A percentile compares a stretch with the other conserved stretches of the same genome.
Conservation (phyloP, 2,329 filamentous ascomycete genomes). For the Pestalotiopsis sp. region DNA sequence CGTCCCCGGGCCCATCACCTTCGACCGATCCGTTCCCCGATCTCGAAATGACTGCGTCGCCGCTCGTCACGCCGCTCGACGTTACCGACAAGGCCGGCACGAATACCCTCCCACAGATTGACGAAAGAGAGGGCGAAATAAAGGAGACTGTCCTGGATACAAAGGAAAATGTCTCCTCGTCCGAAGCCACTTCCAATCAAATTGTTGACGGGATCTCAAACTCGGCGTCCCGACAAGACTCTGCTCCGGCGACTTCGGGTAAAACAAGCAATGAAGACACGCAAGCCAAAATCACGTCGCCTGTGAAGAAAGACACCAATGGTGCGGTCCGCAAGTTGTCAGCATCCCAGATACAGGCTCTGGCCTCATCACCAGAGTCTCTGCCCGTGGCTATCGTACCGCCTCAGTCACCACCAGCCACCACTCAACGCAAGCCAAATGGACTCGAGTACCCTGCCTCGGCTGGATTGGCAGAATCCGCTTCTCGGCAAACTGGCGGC, state of each 20-base stretch:
- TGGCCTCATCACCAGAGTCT: conserved; percentile 60
- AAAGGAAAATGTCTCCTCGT: conserved; percentile 9
- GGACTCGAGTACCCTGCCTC: conserved; percentile 38
- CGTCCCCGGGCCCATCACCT: conserved; percentile 17
- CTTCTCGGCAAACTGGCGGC: conserved; percentile 32
- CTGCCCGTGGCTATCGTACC: conserved; percentile 54
- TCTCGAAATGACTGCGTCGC: conserved; percentile 25
- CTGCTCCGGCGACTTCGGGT: neutral
- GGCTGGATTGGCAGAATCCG: conserved; percentile 38
- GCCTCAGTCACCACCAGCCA: conserved; percentile 14
- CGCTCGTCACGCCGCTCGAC: conserved; percentile 18
- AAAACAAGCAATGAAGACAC: neutral
- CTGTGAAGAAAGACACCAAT: conserved; percentile 26
- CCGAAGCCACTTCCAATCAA: neutral
- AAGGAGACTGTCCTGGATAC: neutral
- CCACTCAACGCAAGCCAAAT: conserved; percentile 30
- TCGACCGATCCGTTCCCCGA: conserved; percentile 24
- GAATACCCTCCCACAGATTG: neutral
- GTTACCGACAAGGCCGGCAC: conserved; percentile 5
- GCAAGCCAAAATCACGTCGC: conserved; percentile 25
- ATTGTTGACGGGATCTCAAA: conserved; percentile 4
- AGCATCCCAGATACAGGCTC: conserved; percentile 59
- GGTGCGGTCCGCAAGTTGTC: conserved; percentile 57
- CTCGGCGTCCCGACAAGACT: conserved; percentile 3
- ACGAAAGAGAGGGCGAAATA: neutral